Evolutionary conservation across 192 early-diverging fungal species (phyloP).

Genomic region (Gigaspora rosea): DNA sequence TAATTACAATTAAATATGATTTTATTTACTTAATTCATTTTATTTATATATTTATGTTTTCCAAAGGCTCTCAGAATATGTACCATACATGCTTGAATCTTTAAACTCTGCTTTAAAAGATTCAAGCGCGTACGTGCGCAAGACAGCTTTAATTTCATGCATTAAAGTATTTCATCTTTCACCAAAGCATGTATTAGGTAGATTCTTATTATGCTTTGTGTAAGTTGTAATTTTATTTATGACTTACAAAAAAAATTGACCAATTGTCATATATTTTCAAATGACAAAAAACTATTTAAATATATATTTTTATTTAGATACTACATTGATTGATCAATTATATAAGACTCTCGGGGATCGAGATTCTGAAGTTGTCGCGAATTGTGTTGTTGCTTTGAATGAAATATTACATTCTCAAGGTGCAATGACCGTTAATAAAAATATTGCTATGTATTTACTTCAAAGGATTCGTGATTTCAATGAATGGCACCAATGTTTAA

Average conservation of each 20-base stretch:
- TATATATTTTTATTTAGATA: conserved; percentile 35
- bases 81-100: conserved; percentile 43
- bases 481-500: conserved; percentile 37
- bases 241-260: conserved; percentile 1
- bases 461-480: conserved; percentile 42
- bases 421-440: conserved; percentile 39
- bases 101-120: conserved; percentile 38
- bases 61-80: conserved; percentile 10
- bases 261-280: neutral
- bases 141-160: conserved; percentile 42
- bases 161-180: conserved; percentile 43
- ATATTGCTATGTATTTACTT: conserved; percentile 34
- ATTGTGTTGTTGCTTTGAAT: conserved; percentile 38
- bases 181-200: conserved; percentile 43
- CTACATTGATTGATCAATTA: conserved; percentile 39
- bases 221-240: neutral
- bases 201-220: neutral
- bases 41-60: neutral
- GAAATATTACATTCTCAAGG: conserved; percentile 40
- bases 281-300: neutral
- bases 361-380: conserved; percentile 41
- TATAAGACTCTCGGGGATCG: conserved; percentile 39
- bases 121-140: conserved; percentile 45
- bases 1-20: neutral
- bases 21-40: neutral